These are phyloP conservation scores for Phaseolus coccineus DNA, from an alignment of 331 rosid species.

Conservation along the genomic window DNA sequence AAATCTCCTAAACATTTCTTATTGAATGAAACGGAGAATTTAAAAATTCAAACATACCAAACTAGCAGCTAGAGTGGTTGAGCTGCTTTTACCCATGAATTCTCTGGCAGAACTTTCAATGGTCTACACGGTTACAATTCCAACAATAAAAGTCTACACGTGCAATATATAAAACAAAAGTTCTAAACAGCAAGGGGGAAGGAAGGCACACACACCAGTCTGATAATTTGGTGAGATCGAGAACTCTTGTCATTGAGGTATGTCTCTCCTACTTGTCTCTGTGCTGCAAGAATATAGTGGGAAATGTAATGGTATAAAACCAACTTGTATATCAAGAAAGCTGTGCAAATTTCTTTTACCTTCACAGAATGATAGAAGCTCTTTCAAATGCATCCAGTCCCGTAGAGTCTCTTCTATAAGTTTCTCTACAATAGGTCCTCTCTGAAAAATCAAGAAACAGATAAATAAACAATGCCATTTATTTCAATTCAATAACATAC, in stretches of 20 bases:
- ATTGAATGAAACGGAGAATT: slow-evolving; percentile 4
- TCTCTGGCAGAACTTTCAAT: slow-evolving; percentile 94
- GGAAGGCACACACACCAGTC: slow-evolving; percentile 56
- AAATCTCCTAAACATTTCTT: neutral
- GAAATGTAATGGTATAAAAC: slow-evolving; percentile 27
- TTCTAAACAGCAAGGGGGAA: slow-evolving; percentile 23
- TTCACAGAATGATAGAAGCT: slow-evolving; percentile 86
- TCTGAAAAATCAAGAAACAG: slow-evolving; percentile 55
- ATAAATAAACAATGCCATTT: neutral
- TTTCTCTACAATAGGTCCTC: slow-evolving; percentile 81
- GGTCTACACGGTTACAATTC: slow-evolving; percentile 60
- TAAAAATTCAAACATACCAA: slow-evolving; percentile 64
- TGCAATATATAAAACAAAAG: slow-evolving; percentile 18
- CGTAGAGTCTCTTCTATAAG: slow-evolving; percentile 78
- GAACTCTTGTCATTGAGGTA: slow-evolving; percentile 85
- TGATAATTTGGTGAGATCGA: slow-evolving; percentile 89
- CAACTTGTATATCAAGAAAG: slow-evolving; percentile 36
- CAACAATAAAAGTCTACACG: slow-evolving; percentile 12
- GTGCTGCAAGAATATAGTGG: slow-evolving; percentile 67
- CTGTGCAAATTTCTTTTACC: slow-evolving; percentile 55
- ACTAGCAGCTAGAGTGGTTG: slow-evolving; percentile 84
- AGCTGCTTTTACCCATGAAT: slow-evolving; percentile 87
- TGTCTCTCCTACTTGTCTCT: slow-evolving; percentile 92
- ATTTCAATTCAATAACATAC: slow-evolving; percentile 7
- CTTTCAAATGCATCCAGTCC: slow-evolving; percentile 83